Percentiles rank a stretch among this genome's conserved stretches.
phyloP scores from a whole-genome alignment of 164 flowering plant species.

The Platanus orientalis region DNA sequence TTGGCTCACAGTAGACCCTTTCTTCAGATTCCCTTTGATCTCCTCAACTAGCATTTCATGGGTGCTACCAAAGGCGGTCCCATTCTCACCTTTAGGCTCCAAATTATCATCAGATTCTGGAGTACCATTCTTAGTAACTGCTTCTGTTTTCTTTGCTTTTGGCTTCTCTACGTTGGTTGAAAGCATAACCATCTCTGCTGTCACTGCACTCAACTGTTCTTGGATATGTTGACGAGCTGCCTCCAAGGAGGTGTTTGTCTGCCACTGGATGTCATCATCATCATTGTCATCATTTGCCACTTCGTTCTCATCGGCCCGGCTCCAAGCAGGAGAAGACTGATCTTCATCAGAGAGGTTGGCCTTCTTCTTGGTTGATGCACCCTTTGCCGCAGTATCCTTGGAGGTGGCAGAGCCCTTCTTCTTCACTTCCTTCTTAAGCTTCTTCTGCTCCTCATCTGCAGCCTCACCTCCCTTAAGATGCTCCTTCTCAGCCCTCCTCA shows the following conservation, averaged over 20 bases:
- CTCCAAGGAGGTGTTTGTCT: slow-evolving; percentile 65
- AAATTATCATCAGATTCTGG: slow-evolving; percentile 24
- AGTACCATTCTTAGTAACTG: slow-evolving; percentile 4
- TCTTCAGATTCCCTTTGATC: slow-evolving; percentile 37
- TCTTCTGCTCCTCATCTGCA: slow-evolving; percentile 80
- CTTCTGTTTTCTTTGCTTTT: slow-evolving; percentile 17
- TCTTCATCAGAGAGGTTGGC: slow-evolving; percentile 56
- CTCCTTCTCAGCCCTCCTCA: slow-evolving; percentile 96
- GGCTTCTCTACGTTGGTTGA: slow-evolving; percentile 36
- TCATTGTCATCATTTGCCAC: slow-evolving; percentile 23
- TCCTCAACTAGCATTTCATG: slow-evolving; percentile 31
- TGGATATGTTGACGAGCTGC: slow-evolving; percentile 67
- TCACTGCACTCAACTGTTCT: slow-evolving; percentile 68
- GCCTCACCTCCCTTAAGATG: slow-evolving; percentile 88
- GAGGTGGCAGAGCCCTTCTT: slow-evolving; percentile 36
- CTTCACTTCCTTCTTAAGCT: slow-evolving; percentile 61
- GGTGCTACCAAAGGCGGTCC: background rate
- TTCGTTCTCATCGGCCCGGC: slow-evolving; percentile 53
- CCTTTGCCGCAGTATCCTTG: slow-evolving; percentile 31
- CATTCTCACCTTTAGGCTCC: slow-evolving; percentile 8
- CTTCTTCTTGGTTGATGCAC: slow-evolving; percentile 43
- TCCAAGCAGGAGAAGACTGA: slow-evolving; percentile 42
- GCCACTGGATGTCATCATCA: slow-evolving; percentile 68
- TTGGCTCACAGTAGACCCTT: slow-evolving; percentile 36
- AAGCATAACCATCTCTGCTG: slow-evolving; percentile 76